A percentile compares a stretch with the other conserved stretches of the same genome.
These are phyloP conservation scores for Conticribra guillardii DNA, from an alignment of 108 stramenopile species.

Conservation along the genomic window DNA sequence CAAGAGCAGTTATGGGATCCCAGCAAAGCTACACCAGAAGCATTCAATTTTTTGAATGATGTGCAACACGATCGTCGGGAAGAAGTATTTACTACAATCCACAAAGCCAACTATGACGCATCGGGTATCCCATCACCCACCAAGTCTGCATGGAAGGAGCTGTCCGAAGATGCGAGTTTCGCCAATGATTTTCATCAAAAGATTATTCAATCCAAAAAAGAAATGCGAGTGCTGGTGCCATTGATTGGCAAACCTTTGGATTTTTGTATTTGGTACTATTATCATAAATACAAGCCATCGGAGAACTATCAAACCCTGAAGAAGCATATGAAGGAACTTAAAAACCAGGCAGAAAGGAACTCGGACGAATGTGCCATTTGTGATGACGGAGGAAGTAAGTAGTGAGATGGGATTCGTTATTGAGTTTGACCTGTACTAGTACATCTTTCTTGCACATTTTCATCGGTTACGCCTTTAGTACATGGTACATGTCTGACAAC, in stretches of 20 bases:
- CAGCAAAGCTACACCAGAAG: neutral
- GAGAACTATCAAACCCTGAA: conserved; percentile 14
- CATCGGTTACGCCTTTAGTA: too few relatives aligned
- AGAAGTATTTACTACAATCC: neutral
- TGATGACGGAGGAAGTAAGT: conserved; percentile 36
- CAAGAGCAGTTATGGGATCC: conserved; percentile 16
- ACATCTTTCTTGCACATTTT: too few relatives aligned
- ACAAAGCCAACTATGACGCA: neutral
- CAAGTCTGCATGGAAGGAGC: conserved; percentile 18
- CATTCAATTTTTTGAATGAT: neutral
- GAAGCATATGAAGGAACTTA: conserved; percentile 1
- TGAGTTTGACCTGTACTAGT: too few relatives aligned
- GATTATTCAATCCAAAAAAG: conserved; percentile 29
- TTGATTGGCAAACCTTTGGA: conserved; percentile 18
- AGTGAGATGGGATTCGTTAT: too few relatives aligned
- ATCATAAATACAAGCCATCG: conserved; percentile 34
- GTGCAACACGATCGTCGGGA: neutral
- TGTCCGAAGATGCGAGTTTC: conserved; percentile 19
- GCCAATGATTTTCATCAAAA: conserved; percentile 23
- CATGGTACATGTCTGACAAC: too few relatives aligned
- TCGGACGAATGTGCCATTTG: conserved; percentile 22
- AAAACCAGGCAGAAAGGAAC: conserved; percentile 7
- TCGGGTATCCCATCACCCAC: neutral
- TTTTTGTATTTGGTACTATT: conserved; percentile 49
- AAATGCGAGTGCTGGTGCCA: conserved; percentile 17